These are phyloP conservation scores for Hypoxylon trugodes DNA, from an alignment of 495 filamentous ascomycete genomes.

Conservation along the genomic window DNA sequence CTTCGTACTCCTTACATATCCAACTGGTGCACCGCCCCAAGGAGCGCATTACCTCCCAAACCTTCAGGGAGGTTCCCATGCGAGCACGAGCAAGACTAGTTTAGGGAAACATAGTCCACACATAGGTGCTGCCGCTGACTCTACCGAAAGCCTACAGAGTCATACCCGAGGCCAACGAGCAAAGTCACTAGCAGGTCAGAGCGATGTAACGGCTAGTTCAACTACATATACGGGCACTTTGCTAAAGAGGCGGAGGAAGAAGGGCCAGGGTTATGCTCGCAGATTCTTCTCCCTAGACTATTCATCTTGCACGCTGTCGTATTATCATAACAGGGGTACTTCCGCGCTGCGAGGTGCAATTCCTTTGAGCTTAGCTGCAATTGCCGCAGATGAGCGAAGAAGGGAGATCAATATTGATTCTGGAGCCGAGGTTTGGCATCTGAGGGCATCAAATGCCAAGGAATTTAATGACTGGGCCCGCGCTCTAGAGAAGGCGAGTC, in stretches of 20 bases:
- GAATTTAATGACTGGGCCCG: conserved; percentile 89
- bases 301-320: conserved; percentile 87
- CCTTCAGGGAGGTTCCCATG: conserved; percentile 53
- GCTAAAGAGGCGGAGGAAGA: conserved; percentile 89
- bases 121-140: conserved; percentile 54
- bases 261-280: conserved; percentile 90
- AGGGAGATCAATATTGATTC: conserved; percentile 97
- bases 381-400: conserved; percentile 84
- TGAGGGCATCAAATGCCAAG: conserved; percentile 79
- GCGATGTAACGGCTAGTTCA: conserved; percentile 45
- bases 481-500: conserved; percentile 82
- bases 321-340: conserved; percentile 93
- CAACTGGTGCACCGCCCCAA: conserved; percentile 82
- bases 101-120: conserved; percentile 53
- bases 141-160: conserved; percentile 65
- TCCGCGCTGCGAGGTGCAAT: conserved; percentile 90
- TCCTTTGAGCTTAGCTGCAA: conserved; percentile 87
- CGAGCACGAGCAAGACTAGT: conserved; percentile 60
- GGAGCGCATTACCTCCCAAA: conserved; percentile 74
- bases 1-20: conserved; percentile 92
- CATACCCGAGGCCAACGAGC: conserved; percentile 46
- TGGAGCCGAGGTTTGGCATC: conserved; percentile 95
- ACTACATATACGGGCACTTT: conserved; percentile 76
- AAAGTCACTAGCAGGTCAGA: conserved; percentile 43
- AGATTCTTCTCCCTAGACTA: conserved; percentile 96